Conservation (phyloP, 192 early-diverging fungal genomes). For the Kickxella alabastrina region DNA sequence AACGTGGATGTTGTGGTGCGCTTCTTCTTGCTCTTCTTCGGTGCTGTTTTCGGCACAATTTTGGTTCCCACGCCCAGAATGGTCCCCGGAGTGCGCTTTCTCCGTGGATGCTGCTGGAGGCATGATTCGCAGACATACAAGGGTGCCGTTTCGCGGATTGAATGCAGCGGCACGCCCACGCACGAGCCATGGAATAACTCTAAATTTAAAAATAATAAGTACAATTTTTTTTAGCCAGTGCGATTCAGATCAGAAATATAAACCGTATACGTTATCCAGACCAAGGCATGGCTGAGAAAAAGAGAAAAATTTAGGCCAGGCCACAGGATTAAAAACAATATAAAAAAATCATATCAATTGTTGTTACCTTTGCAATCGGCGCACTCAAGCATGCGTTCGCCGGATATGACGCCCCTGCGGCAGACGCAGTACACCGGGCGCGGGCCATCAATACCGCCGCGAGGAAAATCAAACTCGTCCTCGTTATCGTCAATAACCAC, state of each 20-base stretch:
- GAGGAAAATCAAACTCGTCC: constrained; percentile 1
- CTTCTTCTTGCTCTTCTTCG: constrained; percentile 3
- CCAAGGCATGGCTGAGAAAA: too few relatives aligned
- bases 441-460: constrained; percentile 9
- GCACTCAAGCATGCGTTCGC: constrained; percentile 25
- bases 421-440: constrained; percentile 22
- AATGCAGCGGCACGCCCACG: constrained; percentile 12
- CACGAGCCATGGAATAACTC: constrained; percentile 39
- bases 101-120: constrained; percentile 13
- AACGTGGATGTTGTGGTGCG: background rate
- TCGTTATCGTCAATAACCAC: constrained; percentile 4
- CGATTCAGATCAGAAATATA: too few relatives aligned
- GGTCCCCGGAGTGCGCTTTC: constrained; percentile 18
- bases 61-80: constrained; percentile 13
- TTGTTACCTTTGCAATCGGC: too few relatives aligned
- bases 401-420: constrained; percentile 1
- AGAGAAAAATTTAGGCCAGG: too few relatives aligned
- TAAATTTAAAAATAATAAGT: too few relatives aligned
- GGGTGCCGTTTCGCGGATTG: background rate
- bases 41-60: background rate
- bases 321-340: too few relatives aligned
- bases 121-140: constrained; percentile 25
- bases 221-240: too few relatives aligned
- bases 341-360: too few relatives aligned
- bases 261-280: too few relatives aligned